Evolutionary conservation across 2,329 filamentous ascomycete species (phyloP), one percentile per base, ranked within the genome.

Genomic region (Pestalotiopsis sp.): DNA sequence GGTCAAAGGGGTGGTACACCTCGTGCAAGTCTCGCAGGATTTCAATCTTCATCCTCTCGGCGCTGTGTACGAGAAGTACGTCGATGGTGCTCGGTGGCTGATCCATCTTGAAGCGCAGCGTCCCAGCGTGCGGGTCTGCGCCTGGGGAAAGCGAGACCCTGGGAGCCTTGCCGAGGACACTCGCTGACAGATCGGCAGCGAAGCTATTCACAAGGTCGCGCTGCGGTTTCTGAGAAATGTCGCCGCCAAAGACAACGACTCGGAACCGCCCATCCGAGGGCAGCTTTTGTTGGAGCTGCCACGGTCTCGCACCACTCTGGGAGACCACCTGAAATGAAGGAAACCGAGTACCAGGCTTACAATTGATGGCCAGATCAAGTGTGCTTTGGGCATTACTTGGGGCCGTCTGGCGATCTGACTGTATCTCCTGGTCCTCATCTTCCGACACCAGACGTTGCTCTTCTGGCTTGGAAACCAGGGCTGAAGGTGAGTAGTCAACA

Each of bases 51-150:
- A 73, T 76, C 45, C 90, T 81, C 27, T 82, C 82, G 0, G 87
- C 81, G 2, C 84, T 83, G 75, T 93, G 91, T 0, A 91, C 79
- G 0, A 89, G 88, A 2, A 92, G 75, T 0, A 92, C 80, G 40
- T 92, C 89, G 41, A 93, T 82, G 4, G 89, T 72, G 13, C 71
- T 70, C 7, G 75, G 73, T 6, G 79, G 82, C 72, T 85, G 81
- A 23, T 87, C 80, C 6, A 79, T 75, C 7, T 76, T 70, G 58
- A 71, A 73, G 23, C 66, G 68, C 40, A 65, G 65, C 11, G 60
- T 68, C 17, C 67, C 69, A 13, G 68, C 65, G 52, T 72, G 69
- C 4, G 71, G 69, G 40, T 71, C 66, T 4, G 70, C 67, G 23
- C 68, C 74, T 2, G 74, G 72, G 27, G 71, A 73, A 7, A 77